These are phyloP conservation scores for Thermothelomyces thermophilus DNA, from an alignment of 2,329 filamentous ascomycete species.

Conservation along the genomic window DNA sequence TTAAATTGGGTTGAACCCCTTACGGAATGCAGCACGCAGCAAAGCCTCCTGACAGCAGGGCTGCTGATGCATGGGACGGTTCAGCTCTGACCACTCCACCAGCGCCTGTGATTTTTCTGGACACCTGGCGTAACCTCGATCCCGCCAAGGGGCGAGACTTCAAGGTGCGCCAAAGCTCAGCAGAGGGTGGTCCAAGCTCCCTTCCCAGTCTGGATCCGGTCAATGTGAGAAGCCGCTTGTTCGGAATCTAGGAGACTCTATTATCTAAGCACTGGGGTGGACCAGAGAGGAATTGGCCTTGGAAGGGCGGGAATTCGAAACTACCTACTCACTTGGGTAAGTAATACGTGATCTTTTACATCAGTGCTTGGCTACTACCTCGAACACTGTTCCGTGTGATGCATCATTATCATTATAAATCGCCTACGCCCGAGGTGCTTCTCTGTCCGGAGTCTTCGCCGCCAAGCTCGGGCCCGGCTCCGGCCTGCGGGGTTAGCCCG, in stretches of 20 bases:
- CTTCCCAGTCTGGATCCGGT: neutral
- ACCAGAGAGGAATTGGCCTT: no score
- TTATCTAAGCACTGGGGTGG: no score
- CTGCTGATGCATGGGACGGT: constrained; percentile 4
- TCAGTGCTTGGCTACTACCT: no score
- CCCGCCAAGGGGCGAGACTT: neutral
- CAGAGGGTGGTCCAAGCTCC: constrained; percentile 4
- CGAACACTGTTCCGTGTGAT: no score
- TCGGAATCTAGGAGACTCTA: no score
- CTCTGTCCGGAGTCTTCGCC: neutral
- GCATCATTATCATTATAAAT: no score
- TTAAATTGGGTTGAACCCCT: constrained; percentile 19
- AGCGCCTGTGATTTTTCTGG: constrained; percentile 12
- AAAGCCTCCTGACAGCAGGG: constrained; percentile 15
- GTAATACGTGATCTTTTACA: no score
- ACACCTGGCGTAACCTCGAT: constrained; percentile 15
- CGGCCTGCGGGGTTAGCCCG: constrained; percentile 17
- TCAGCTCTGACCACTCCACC: constrained; percentile 1
- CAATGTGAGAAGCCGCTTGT: no score
- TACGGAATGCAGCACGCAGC: no score
- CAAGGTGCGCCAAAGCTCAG: neutral
- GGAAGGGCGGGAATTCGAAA: no score
- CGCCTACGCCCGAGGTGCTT: neutral
- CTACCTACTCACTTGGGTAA: no score
- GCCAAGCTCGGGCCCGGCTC: constrained; percentile 10